Conservation (phyloP, 306 rosid genomes). For the Corylus avellana region DNA sequence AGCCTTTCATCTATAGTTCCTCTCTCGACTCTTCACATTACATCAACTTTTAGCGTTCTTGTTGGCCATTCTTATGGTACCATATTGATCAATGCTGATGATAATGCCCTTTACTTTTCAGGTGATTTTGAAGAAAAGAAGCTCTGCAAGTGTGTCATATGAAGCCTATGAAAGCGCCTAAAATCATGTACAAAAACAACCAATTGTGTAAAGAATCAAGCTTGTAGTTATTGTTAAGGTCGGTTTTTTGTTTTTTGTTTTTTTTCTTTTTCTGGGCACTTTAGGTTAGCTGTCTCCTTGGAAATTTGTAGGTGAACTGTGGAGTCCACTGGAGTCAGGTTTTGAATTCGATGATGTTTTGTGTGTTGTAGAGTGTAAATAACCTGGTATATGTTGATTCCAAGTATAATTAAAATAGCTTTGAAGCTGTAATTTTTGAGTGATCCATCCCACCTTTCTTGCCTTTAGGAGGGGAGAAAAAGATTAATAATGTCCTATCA, state of each 20-base stretch:
- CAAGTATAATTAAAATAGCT: constrained; percentile 20
- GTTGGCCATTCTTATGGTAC: neutral
- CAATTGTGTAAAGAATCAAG: neutral
- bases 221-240: constrained; percentile 10
- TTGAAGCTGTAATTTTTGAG: neutral
- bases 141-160: constrained; percentile 36
- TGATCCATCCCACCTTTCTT: constrained; percentile 20
- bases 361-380: constrained; percentile 26
- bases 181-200: constrained; percentile 21
- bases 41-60: constrained; percentile 4
- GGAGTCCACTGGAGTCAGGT: neutral
- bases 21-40: neutral
- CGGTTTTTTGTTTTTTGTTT: no score
- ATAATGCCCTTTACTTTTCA: constrained; percentile 19
- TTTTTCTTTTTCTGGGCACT: no score
- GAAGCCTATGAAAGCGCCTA: constrained; percentile 43
- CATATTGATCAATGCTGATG: constrained; percentile 12
- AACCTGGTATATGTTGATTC: constrained; percentile 19
- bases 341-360: neutral
- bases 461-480: constrained; percentile 14
- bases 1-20: neutral
- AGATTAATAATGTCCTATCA: constrained; percentile 14
- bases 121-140: constrained; percentile 45
- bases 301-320: constrained; percentile 14
- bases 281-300: constrained; percentile 4